A percentile compares a stretch with the other conserved stretches of the same genome.
These are phyloP conservation scores for Zangia roseola DNA, from an alignment of 768 basidiomycete genomes.

Conservation along the genomic window DNA sequence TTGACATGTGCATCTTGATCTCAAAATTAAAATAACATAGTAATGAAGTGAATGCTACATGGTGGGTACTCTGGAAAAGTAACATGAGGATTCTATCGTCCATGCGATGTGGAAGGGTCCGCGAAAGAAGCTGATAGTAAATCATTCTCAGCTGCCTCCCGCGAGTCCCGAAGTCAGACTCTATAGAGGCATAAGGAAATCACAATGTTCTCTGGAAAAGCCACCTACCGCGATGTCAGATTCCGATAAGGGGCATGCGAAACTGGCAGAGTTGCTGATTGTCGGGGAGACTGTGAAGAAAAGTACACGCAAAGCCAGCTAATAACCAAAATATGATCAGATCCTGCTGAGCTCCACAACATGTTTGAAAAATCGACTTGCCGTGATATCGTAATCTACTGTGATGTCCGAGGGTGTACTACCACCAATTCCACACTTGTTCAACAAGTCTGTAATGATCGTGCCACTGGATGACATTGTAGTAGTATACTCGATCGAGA, in stretches of 20 bases:
- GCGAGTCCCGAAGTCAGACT: conserved; percentile 15
- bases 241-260: conserved; percentile 59
- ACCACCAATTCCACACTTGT: conserved; percentile 58
- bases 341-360: neutral
- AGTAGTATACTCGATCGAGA: conserved; percentile 60
- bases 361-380: conserved; percentile 20
- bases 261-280: conserved; percentile 57
- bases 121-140: conserved; percentile 1
- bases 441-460: conserved; percentile 61
- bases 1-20: too few relatives aligned
- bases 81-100: conserved; percentile 11
- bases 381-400: conserved; percentile 68
- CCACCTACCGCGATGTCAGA: conserved; percentile 25
- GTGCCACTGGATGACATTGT: conserved; percentile 47
- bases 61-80: neutral
- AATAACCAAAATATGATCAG: conserved; percentile 9
- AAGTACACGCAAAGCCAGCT: conserved; percentile 69
- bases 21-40: neutral
- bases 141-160: conserved; percentile 3
- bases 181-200: conserved; percentile 19
- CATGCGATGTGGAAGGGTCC: conserved; percentile 15
- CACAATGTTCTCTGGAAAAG: neutral
- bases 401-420: conserved; percentile 46
- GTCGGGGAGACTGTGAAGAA: conserved; percentile 65
- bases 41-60: conserved; percentile 1